Evolutionary conservation across 495 filamentous ascomycete genomes (phyloP), one percentile per base, ranked within the genome.

Genomic region (Sabuloglossum arenarium): DNA sequence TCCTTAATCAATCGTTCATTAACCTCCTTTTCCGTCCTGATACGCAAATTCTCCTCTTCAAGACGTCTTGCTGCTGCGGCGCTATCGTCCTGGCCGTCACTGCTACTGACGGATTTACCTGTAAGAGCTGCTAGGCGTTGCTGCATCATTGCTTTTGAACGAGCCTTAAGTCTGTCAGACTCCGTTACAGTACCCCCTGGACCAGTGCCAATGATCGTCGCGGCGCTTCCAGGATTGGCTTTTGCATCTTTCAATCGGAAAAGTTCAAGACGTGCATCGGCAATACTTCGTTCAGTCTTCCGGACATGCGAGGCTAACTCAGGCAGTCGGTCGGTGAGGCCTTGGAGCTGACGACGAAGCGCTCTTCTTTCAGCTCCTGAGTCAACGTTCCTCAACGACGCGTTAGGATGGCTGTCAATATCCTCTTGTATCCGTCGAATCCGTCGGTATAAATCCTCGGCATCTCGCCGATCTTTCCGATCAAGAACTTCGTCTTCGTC

Each of bases 101-200:
- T 70, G 11, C 73, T 67, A 14, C 73, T 69, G 27, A 81, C 68
- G 60, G 87, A 85, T 64, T 80, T 84, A 37, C 93, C 93, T 46
- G 88, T 85, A 60, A 99, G 70, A 37, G 89, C 90, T 52, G 93
- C 93, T 61, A 90, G 85, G 43, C 90, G 83, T 59, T 94, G 88
- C 70, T 97, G 89, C 91, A 99, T 96, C 78, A 94, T 91, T 39
- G 89, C 89, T 67, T 86, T 94, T 31, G 93, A 89, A 52, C 89
- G 80, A 24, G 93, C 93, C 69, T 95, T 95, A 53, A 97, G 79
- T 28, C 90, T 77, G 68, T 99, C 93, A 0, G 86, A 82, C 67
- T 99, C 93, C 24, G 93, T 99, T 46, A 99, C 75, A 51, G 79
- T 69, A 39, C 93, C 93, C 55, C 93, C 91, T 54, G 88, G 89